These are phyloP conservation scores for Malus orientalis DNA, from an alignment of 306 rosid species.

Conservation along the genomic window DNA sequence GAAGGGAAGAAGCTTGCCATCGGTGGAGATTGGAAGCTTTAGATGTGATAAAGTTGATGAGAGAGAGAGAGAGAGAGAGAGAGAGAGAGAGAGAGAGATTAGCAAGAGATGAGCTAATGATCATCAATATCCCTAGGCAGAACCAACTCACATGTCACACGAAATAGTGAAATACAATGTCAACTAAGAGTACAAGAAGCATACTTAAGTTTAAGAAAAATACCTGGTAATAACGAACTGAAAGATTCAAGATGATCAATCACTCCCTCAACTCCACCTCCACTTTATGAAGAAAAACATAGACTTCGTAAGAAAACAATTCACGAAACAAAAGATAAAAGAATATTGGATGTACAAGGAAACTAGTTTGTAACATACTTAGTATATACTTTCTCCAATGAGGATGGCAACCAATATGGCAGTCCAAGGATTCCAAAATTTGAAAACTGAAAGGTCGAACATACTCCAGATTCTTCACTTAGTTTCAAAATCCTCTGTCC, in stretches of 20 bases:
- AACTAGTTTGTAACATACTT: constrained; percentile 33
- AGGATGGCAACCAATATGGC: constrained; percentile 71
- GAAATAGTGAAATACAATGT: neutral
- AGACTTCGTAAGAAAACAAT: constrained; percentile 4
- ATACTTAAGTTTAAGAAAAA: constrained; percentile 16
- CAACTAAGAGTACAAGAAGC: constrained; percentile 8
- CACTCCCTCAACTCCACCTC: constrained; percentile 35
- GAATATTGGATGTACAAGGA: neutral
- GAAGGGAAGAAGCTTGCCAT: too few relatives aligned
- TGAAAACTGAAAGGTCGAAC: constrained; percentile 53
- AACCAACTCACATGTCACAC: neutral
- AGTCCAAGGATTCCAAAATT: constrained; percentile 76
- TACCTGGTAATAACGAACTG: constrained; percentile 75
- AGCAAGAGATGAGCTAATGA: too few relatives aligned
- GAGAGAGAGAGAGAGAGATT: too few relatives aligned
- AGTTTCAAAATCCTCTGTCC: constrained; percentile 77
- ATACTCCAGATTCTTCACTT: constrained; percentile 35
- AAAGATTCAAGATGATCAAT: constrained; percentile 66
- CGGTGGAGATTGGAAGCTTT: too few relatives aligned
- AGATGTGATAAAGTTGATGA: too few relatives aligned
- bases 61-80: too few relatives aligned
- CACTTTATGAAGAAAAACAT: constrained; percentile 27
- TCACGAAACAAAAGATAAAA: neutral
- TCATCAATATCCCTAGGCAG: too few relatives aligned
- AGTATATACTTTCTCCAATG: constrained; percentile 47